Evolutionary conservation across 2,329 filamentous ascomycete species (phyloP).

Genomic region (Xylaria sp.): DNA sequence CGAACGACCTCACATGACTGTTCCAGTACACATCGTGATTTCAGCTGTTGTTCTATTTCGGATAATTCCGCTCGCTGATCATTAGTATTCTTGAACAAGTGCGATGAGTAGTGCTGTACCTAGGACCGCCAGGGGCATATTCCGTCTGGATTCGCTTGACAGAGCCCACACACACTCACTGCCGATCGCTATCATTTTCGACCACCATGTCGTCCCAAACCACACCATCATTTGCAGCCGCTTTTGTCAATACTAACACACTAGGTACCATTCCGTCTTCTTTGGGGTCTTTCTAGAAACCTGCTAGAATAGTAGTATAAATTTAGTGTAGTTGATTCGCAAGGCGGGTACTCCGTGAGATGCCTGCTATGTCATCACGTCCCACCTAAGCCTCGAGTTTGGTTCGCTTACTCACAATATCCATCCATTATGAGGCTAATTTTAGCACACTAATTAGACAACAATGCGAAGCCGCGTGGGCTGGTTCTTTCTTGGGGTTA

Average conservation of each 20-base stretch:
- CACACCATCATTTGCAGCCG: not conserved
- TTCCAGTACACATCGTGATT: conserved; percentile 5
- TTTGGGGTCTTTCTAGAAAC: not conserved
- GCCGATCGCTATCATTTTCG: conserved; percentile 32
- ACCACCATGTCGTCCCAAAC: not conserved
- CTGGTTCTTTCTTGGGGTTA: not conserved
- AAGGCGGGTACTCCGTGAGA: conserved; percentile 3
- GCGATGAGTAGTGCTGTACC: not conserved
- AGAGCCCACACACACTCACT: conserved; percentile 20
- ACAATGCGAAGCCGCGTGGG: not conserved
- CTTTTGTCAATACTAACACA: not conserved
- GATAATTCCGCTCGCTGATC: conserved; percentile 31
- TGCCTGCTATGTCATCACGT: not conserved
- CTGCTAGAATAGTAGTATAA: not conserved
- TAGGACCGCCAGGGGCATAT: not conserved
- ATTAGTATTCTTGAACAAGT: not conserved
- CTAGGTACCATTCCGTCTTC: not conserved
- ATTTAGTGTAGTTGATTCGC: not conserved
- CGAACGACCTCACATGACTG: conserved; percentile 15
- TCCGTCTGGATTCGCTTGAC: conserved; percentile 17
- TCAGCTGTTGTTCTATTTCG: conserved; percentile 18
- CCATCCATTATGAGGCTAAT: conserved; percentile 20
- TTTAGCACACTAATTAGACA: conserved; percentile 17
- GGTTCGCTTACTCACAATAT: conserved; percentile 27
- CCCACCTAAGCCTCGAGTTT: conserved; percentile 2